These are phyloP conservation scores for Echinochloa phyllopogon DNA, from an alignment of 176 grass and related monocot genomes.

Conservation along the genomic window DNA sequence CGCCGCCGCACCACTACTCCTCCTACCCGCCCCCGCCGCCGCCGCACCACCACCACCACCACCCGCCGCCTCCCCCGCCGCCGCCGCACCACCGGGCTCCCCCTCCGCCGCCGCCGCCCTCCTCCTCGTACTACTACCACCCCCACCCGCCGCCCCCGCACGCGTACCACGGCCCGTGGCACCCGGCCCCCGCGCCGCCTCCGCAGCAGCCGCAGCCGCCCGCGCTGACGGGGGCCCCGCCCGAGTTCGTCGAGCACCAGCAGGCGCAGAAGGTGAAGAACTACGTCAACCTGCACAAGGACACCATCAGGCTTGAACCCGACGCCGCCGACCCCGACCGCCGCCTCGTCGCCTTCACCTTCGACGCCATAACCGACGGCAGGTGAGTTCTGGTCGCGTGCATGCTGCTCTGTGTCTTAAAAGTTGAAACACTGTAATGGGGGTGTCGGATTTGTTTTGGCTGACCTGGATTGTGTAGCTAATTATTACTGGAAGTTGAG, in stretches of 20 bases:
- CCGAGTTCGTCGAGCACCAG: conserved; percentile 75
- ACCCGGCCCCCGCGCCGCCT: conserved; percentile 31
- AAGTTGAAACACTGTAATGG: background rate
- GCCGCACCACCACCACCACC: conserved; percentile 3
- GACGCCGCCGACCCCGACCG: conserved; percentile 61
- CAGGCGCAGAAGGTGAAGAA: conserved; percentile 87
- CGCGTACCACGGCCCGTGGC: conserved; percentile 49
- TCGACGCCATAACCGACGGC: conserved; percentile 77
- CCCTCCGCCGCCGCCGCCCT: conserved; percentile 15
- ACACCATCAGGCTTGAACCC: conserved; percentile 74
- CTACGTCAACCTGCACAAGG: conserved; percentile 90
- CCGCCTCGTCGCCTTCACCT: conserved; percentile 83
- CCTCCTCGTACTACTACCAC: conserved; percentile 45
- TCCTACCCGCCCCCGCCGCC: conserved; percentile 18
- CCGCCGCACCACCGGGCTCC: conserved; percentile 16
- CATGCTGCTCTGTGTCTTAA: background rate
- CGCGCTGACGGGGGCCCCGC: conserved; percentile 46
- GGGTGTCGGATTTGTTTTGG: conserved; percentile 19
- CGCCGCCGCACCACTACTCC: conserved; percentile 24
- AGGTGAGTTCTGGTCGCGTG: conserved; percentile 44
- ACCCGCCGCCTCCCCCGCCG: conserved; percentile 16
- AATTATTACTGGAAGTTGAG: background rate
- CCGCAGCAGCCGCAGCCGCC: conserved; percentile 34
- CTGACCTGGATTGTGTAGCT: background rate
- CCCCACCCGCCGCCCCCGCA: conserved; percentile 43